Evolutionary conservation across 148 eudicot genomes (phyloP), one percentile per base, ranked within the genome.

Genomic region (Nepenthes gracilis): DNA sequence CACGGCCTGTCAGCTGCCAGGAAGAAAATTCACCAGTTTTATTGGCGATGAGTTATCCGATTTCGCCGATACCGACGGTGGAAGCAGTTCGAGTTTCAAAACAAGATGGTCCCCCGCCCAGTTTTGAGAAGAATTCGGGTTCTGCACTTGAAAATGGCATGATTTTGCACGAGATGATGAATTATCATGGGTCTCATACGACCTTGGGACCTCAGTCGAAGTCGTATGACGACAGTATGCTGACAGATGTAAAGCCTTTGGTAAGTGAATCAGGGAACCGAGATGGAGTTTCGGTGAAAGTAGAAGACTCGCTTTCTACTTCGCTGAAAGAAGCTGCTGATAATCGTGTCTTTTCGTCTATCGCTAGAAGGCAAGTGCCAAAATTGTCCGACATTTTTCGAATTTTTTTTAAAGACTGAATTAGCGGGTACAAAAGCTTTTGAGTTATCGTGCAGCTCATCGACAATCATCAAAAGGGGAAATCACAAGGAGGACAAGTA

Each of bases 401-500:
- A 12, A 52, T 5, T 56, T 47, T 51, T 48, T 36, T 35, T 35
- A n/a, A 32, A 33, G 23, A 8, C 8, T 4, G 45, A 40, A 3
- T 40, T 40, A 3, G 4, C 48, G 52, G 13, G 52, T 38, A 55
- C 51, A 14, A 43, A 49, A 58, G 38, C 33, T 32, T 61, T 33
- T 1, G 33, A 35, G 23, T 12, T 15, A 7, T 59, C 50, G 36
- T 72, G 55, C 79, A 87, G 95, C 57, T 76, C 49, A 53, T 45
- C 72, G 43, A 5, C 68, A 4, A 34, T 50, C 32, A 40, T 64
- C 3, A 82, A 64, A 54, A 68, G 68, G 47, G 96, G 78, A 43
- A 75, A 38, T 47, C 77, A 72, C 6, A 83, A 82, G 54, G 91
- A 76, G 64, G 93, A 85, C 35, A 94, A 84, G 60, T 81, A 74